Evolutionary conservation across 768 basidiomycete species (phyloP).

Genomic region (Russula compacta): DNA sequence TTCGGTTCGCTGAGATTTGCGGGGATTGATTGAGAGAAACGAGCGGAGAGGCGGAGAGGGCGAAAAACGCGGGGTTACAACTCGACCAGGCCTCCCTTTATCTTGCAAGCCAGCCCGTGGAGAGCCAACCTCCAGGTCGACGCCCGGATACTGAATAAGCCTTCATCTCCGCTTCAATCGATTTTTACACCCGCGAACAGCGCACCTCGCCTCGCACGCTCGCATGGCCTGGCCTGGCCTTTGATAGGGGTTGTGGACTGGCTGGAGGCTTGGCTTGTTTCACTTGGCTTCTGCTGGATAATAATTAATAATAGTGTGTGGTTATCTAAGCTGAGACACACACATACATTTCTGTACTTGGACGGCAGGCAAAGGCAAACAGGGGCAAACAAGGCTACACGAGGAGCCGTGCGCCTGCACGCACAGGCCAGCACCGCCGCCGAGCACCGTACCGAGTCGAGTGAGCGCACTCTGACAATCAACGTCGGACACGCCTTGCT

Average conservation of each 20-base stretch:
- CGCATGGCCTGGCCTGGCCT: neutral
- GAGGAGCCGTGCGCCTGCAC: neutral
- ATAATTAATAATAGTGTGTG: neutral
- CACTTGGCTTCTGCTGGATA: too few species aligned
- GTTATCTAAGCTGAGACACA: too few species aligned
- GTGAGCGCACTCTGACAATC: slow-evolving; percentile 1
- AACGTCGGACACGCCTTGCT: slow-evolving; percentile 12
- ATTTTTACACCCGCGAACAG: neutral
- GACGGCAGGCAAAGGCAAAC: neutral
- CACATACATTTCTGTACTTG: too few species aligned
- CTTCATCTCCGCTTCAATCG: slow-evolving; percentile 9
- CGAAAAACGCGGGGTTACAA: slow-evolving; percentile 21
- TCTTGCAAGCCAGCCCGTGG: neutral
- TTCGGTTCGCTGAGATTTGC: slow-evolving; percentile 21
- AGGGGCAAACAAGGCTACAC: slow-evolving; percentile 8
- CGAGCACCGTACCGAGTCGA: neutral
- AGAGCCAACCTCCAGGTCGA: neutral
- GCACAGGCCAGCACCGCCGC: too few species aligned
- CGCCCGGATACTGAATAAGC: too few species aligned
- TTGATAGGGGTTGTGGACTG: neutral
- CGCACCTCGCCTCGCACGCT: neutral
- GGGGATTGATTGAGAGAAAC: slow-evolving; percentile 16
- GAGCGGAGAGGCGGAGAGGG: slow-evolving; percentile 21
- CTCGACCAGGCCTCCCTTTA: slow-evolving; percentile 18
- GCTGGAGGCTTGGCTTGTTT: too few species aligned